Conservation (phyloP, 148 eudicot species). For the Cornus controversa region DNA sequence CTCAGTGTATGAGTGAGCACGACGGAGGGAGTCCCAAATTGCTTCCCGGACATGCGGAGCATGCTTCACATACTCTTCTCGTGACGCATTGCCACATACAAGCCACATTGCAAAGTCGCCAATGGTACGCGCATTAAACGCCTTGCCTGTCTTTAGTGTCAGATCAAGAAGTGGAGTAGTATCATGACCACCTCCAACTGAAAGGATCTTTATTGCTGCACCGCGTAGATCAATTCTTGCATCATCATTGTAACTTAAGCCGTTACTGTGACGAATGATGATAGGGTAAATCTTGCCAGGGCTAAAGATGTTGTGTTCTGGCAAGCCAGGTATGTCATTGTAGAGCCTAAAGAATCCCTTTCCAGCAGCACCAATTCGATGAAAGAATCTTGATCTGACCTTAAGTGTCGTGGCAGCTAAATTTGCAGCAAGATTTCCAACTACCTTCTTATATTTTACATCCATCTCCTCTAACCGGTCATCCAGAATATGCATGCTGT, state of each 20-base stretch:
- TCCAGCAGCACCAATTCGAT: constrained; percentile 17
- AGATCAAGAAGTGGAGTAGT: not conserved
- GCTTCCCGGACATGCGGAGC: not conserved
- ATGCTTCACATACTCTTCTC: not conserved
- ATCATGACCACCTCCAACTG: not conserved
- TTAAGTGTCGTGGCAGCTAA: constrained; percentile 21
- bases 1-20: not conserved
- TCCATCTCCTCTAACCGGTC: not conserved
- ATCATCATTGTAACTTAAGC: constrained; percentile 21
- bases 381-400: constrained; percentile 17
- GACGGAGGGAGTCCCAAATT: not conserved
- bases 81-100: not conserved
- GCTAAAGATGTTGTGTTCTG: constrained; percentile 1
- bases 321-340: constrained; percentile 7
- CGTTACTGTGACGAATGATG: constrained; percentile 17
- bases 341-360: constrained; percentile 17
- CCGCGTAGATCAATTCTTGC: constrained; percentile 19
- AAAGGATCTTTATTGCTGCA: constrained; percentile 15
- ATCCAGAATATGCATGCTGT: constrained; percentile 1
- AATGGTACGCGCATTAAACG: not conserved
- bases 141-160: constrained; percentile 1
- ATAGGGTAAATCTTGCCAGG: constrained; percentile 14
- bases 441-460: constrained; percentile 12
- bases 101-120: not conserved
- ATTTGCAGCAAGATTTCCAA: constrained; percentile 17